These are phyloP conservation scores for Chernovozyma aurita DNA, from an alignment of 1,139 yeast species.

Conservation along the genomic window DNA sequence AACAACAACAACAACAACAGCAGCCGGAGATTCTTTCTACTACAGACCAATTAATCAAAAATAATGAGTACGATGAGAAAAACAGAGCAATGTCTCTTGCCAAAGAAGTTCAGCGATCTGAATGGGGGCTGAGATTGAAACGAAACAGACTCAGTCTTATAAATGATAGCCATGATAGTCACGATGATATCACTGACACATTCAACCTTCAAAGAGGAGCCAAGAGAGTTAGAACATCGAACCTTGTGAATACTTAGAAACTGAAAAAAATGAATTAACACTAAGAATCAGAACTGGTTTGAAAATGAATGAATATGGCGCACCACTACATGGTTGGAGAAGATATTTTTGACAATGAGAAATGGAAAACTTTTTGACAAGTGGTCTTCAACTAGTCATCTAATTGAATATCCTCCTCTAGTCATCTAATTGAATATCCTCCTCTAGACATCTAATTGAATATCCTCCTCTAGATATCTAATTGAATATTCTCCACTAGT, in stretches of 20 bases:
- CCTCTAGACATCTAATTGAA: too few species aligned
- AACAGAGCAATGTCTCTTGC: background rate
- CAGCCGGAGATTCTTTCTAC: background rate
- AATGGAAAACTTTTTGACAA: too few species aligned
- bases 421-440: too few species aligned
- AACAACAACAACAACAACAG: background rate
- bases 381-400: too few species aligned
- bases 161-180: conserved; percentile 7
- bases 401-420: too few species aligned
- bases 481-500: too few species aligned
- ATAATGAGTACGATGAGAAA: background rate
- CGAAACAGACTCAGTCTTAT: conserved; percentile 10
- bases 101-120: conserved; percentile 10
- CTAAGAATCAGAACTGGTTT: too few species aligned
- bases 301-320: too few species aligned
- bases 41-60: background rate
- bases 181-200: conserved; percentile 30
- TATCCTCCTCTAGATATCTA: too few species aligned
- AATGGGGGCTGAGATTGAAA: conserved; percentile 8
- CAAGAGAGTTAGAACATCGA: conserved; percentile 6
- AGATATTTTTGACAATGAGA: too few species aligned
- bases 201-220: conserved; percentile 18
- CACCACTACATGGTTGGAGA: too few species aligned
- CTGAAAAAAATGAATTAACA: too few species aligned
- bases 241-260: background rate